These are phyloP conservation scores for Desmodesmus armatus DNA, from an alignment of 139 green algal species.

Conservation along the genomic window DNA sequence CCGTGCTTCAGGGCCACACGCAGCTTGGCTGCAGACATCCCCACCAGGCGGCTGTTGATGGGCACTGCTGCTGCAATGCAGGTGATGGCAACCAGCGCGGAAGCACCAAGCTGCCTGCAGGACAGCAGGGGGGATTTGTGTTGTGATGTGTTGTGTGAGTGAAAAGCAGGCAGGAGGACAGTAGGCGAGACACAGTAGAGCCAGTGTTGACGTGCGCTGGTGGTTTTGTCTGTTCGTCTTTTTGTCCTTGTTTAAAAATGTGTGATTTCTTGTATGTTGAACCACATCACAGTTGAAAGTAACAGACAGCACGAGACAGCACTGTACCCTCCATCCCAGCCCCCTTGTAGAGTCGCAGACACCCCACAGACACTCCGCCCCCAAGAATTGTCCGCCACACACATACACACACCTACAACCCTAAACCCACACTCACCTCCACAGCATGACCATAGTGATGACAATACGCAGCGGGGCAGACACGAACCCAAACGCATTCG, in stretches of 20 bases:
- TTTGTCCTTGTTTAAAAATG: too few relatives aligned
- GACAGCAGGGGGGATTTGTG: too few relatives aligned
- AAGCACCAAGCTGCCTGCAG: constrained; percentile 61
- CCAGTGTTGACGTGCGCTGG: too few relatives aligned
- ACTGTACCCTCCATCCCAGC: background rate
- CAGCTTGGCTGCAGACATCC: constrained; percentile 14
- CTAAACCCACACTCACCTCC: background rate
- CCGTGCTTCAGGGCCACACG: constrained; percentile 57
- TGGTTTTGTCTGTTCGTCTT: too few relatives aligned
- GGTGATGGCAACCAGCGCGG: constrained; percentile 57
- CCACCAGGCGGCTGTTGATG: constrained; percentile 32
- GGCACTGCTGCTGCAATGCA: constrained; percentile 69
- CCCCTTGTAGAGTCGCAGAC: background rate
- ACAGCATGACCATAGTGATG: constrained; percentile 67
- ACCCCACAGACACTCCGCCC: background rate
- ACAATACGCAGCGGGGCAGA: constrained; percentile 72
- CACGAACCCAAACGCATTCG: constrained; percentile 66
- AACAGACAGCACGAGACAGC: background rate
- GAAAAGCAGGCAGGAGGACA: too few relatives aligned
- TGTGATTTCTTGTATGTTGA: too few relatives aligned
- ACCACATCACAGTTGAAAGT: background rate
- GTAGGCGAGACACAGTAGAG: too few relatives aligned
- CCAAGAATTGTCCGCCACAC: background rate
- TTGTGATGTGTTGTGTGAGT: too few relatives aligned
- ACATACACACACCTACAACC: background rate